Conservation (phyloP, 2,329 filamentous ascomycete species). For the Claviceps sp. region DNA sequence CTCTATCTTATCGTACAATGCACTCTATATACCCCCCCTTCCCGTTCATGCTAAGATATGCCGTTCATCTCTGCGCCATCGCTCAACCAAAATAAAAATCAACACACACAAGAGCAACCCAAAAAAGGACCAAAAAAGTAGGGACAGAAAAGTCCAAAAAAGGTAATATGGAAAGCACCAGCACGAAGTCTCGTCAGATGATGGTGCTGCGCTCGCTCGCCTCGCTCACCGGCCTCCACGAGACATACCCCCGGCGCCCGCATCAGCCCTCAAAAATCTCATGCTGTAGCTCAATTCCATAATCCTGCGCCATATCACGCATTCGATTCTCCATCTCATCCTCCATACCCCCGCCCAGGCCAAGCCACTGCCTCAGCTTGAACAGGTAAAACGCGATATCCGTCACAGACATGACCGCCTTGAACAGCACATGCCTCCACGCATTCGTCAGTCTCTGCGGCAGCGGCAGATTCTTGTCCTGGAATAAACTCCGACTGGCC, state of each 20-base stretch:
- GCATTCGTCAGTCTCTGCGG: slow-evolving; percentile 53
- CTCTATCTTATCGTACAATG: too few species aligned
- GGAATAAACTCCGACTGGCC: slow-evolving; percentile 73
- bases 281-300: slow-evolving; percentile 83
- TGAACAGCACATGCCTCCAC: slow-evolving; percentile 71
- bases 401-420: slow-evolving; percentile 56
- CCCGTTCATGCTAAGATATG: too few species aligned
- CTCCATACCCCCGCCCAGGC: slow-evolving; percentile 75
- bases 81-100: too few species aligned
- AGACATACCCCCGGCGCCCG: too few species aligned
- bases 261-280: slow-evolving; percentile 40
- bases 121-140: too few species aligned
- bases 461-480: slow-evolving; percentile 52
- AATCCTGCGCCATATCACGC: slow-evolving; percentile 77
- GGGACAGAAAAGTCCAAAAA: too few species aligned
- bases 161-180: too few species aligned
- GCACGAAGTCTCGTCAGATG: neutral
- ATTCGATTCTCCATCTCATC: slow-evolving; percentile 84
- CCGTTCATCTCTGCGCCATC: too few species aligned
- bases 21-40: too few species aligned
- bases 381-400: slow-evolving; percentile 77
- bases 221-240: neutral
- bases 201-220: neutral
- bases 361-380: slow-evolving; percentile 63
- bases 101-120: too few species aligned